These are phyloP conservation scores for Solanum virginianum DNA, from an alignment of 257 asterid genomes.

Conservation along the genomic window DNA sequence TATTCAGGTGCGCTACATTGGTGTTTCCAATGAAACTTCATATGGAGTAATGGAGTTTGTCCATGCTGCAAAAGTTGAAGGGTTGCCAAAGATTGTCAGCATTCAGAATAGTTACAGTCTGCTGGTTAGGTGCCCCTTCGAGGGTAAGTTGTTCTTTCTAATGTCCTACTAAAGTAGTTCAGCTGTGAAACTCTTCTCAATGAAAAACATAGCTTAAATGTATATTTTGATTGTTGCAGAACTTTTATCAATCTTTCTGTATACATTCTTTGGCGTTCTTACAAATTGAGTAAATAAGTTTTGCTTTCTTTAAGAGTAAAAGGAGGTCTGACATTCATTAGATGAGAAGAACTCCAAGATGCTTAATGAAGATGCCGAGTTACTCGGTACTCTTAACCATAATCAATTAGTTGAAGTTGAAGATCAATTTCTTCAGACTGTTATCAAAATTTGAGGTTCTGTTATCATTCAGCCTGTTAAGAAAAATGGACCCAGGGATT, in stretches of 20 bases:
- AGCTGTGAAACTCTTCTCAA: background rate
- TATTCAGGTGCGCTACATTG: slow-evolving; percentile 79
- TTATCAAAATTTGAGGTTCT: background rate
- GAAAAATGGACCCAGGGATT: background rate
- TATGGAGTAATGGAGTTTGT: slow-evolving; percentile 93
- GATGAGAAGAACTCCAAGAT: background rate
- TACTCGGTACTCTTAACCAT: background rate
- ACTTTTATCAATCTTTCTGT: background rate
- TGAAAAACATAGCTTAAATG: background rate
- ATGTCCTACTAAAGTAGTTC: background rate
- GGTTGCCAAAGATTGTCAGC: slow-evolving; percentile 86
- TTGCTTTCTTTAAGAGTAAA: background rate
- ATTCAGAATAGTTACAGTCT: slow-evolving; percentile 80
- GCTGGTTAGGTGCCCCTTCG: slow-evolving; percentile 72
- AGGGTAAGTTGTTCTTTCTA: slow-evolving; percentile 33
- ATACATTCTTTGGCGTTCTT: background rate
- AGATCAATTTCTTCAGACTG: background rate
- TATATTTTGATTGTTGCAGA: background rate
- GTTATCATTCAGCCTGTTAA: background rate
- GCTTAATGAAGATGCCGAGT: background rate
- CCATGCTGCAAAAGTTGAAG: slow-evolving; percentile 78
- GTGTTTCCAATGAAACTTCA: slow-evolving; percentile 92
- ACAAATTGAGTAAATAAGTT: background rate
- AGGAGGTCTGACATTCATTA: background rate
- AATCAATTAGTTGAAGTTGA: background rate